Evolutionary conservation across 257 asterid genomes (phyloP).

Genomic region (Solanum chmielewskii): DNA sequence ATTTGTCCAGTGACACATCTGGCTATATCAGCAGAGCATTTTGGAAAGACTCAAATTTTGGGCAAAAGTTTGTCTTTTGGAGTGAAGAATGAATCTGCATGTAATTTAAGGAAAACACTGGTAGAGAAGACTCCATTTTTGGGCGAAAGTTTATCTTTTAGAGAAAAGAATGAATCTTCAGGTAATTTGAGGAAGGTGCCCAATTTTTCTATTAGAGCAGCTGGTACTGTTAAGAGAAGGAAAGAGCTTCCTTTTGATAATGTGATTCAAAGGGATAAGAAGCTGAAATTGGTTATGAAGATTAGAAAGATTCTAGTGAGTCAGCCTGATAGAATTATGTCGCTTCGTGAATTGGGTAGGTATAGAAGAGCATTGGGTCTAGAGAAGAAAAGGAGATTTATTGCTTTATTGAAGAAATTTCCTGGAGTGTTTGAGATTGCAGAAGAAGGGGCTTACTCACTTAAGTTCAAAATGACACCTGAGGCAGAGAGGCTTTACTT

Average conservation of each 20-base stretch:
- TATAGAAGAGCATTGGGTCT: constrained; percentile 66
- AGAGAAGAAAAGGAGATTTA: constrained; percentile 57
- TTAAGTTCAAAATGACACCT: constrained; percentile 64
- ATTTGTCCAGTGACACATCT: constrained; percentile 9
- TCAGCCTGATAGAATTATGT: constrained; percentile 81
- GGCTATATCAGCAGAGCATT: constrained; percentile 14
- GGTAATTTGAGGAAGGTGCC: constrained; percentile 19
- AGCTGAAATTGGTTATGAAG: constrained; percentile 72
- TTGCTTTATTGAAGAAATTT: constrained; percentile 67
- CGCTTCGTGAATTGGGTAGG: constrained; percentile 73
- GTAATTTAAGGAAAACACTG: constrained; percentile 21
- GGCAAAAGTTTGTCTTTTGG: constrained; percentile 31
- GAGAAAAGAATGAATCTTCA: constrained; percentile 12
- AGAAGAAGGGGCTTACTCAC: constrained; percentile 89
- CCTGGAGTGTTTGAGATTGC: constrained; percentile 93
- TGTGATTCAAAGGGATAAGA: constrained; percentile 95
- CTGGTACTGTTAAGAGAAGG: constrained; percentile 71
- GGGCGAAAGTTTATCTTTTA: constrained; percentile 31
- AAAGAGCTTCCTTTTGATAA: constrained; percentile 83
- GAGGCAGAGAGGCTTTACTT: constrained; percentile 92
- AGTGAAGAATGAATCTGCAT: constrained; percentile 11
- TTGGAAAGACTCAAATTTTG: constrained; percentile 31
- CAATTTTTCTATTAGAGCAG: constrained; percentile 39
- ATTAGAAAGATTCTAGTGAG: constrained; percentile 80
- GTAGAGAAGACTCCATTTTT: constrained; percentile 30